phyloP scores from a whole-genome alignment of 2,329 filamentous ascomycete species.

The Penicillium sp. region DNA sequence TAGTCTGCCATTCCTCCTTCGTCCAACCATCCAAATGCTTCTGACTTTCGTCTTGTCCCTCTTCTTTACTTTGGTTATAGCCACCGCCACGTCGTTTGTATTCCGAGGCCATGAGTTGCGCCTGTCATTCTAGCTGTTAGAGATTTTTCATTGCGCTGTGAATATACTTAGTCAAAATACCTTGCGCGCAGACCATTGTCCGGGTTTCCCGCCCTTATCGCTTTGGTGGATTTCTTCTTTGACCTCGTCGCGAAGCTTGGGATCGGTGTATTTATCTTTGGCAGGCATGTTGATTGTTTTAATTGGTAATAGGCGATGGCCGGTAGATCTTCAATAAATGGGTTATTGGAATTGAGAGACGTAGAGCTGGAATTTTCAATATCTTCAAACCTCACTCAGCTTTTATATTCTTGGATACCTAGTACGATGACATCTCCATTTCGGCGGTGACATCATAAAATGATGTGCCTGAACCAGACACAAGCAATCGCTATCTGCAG shows the following conservation, averaged over 20 bases:
- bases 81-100: conserved; percentile 54
- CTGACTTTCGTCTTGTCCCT: conserved; percentile 48
- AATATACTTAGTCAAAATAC: too few relatives aligned
- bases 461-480: neutral
- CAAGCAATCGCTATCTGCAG: neutral
- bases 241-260: conserved; percentile 50
- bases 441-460: neutral
- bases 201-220: conserved; percentile 54
- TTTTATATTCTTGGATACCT: neutral
- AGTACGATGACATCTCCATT: conserved; percentile 1
- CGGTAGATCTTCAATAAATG: too few relatives aligned
- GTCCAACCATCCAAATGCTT: conserved; percentile 52
- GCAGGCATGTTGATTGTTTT: conserved; percentile 45
- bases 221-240: conserved; percentile 52
- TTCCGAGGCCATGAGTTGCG: conserved; percentile 52
- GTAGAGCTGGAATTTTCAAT: too few relatives aligned
- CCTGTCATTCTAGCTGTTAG: too few relatives aligned
- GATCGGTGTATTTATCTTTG: conserved; percentile 54
- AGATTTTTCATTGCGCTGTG: too few relatives aligned
- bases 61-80: conserved; percentile 51
- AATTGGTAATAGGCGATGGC: neutral
- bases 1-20: conserved; percentile 56
- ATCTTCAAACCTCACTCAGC: too few relatives aligned
- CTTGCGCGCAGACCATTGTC: conserved; percentile 56
- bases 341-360: too few relatives aligned